phyloP scores from a whole-genome alignment of 2,329 filamentous ascomycete genomes.

The Pezicula radicicola region DNA sequence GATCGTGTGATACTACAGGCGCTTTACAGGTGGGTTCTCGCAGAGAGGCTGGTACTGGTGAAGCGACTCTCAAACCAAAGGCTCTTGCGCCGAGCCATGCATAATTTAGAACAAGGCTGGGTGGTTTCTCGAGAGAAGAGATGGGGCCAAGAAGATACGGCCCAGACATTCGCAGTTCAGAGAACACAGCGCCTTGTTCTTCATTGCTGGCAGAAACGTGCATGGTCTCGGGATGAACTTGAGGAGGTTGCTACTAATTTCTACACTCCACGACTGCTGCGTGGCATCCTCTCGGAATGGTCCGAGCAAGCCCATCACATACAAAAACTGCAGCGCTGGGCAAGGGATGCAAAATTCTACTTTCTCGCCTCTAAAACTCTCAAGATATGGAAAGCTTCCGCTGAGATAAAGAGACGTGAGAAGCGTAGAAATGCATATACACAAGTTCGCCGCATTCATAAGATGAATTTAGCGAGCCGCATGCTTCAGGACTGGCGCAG shows the following conservation, averaged over 20 bases:
- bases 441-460: slow-evolving; percentile 24
- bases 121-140: slow-evolving; percentile 23
- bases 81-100: slow-evolving; percentile 34
- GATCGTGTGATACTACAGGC: slow-evolving; percentile 51
- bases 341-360: slow-evolving; percentile 25
- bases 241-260: slow-evolving; percentile 18
- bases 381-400: slow-evolving; percentile 25
- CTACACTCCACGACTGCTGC: slow-evolving; percentile 16
- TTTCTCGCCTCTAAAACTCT: slow-evolving; percentile 23
- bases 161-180: slow-evolving; percentile 15
- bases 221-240: slow-evolving; percentile 12
- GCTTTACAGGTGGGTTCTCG: slow-evolving; percentile 60
- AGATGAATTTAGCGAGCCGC: slow-evolving; percentile 24
- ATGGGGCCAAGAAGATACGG: slow-evolving; percentile 20
- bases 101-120: slow-evolving; percentile 35
- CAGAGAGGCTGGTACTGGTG: slow-evolving; percentile 34
- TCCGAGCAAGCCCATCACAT: slow-evolving; percentile 15
- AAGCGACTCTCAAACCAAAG: slow-evolving; percentile 34
- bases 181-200: slow-evolving; percentile 20
- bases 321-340: slow-evolving; percentile 18
- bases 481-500: slow-evolving; percentile 21
- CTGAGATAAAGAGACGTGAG: slow-evolving; percentile 22
- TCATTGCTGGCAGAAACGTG: slow-evolving; percentile 19
- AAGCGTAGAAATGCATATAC: slow-evolving; percentile 26
- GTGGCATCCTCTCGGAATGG: slow-evolving; percentile 17